Evolutionary conservation across 345 rosid genomes (phyloP).

Genomic region (Ricinus communis): DNA sequence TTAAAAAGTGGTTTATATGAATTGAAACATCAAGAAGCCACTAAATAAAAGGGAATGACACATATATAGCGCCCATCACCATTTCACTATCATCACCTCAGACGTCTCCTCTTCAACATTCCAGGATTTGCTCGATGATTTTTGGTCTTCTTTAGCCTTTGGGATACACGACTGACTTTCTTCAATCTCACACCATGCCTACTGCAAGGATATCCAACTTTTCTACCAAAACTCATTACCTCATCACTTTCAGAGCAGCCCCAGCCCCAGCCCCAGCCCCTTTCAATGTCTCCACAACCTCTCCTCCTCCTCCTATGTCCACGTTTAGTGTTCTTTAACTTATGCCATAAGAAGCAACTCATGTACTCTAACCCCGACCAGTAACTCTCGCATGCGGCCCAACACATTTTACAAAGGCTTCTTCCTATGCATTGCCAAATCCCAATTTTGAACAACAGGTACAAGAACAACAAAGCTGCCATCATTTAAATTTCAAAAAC

Average conservation of each 20-base stretch:
- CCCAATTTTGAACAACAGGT: slow-evolving; percentile 64
- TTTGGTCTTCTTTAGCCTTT: slow-evolving; percentile 28
- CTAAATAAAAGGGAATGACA: too few relatives aligned
- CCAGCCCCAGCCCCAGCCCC: too few relatives aligned
- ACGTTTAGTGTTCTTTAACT: slow-evolving; percentile 15
- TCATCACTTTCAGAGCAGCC: too few relatives aligned
- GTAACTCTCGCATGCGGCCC: slow-evolving; percentile 55
- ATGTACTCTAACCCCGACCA: slow-evolving; percentile 51
- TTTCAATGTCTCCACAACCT: slow-evolving; percentile 11
- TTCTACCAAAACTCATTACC: slow-evolving; percentile 1
- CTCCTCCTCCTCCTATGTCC: not conserved
- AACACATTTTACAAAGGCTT: slow-evolving; percentile 76
- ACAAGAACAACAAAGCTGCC: slow-evolving; percentile 66
- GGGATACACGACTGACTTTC: slow-evolving; percentile 37
- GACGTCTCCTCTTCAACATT: slow-evolving; percentile 12
- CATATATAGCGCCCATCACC: too few relatives aligned
- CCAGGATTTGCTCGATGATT: slow-evolving; percentile 16
- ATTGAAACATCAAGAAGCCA: too few relatives aligned
- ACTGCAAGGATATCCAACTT: slow-evolving; percentile 1
- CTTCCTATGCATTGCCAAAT: slow-evolving; percentile 50
- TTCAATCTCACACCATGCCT: slow-evolving; percentile 29
- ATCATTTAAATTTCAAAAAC: not conserved
- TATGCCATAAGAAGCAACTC: slow-evolving; percentile 25
- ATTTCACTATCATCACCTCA: not conserved
- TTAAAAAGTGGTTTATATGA: too few relatives aligned